A percentile compares a stretch with the other conserved stretches of the same genome.
phyloP scores from a whole-genome alignment of 116 monocot genomes.

The Trichopus zeylanicus region DNA sequence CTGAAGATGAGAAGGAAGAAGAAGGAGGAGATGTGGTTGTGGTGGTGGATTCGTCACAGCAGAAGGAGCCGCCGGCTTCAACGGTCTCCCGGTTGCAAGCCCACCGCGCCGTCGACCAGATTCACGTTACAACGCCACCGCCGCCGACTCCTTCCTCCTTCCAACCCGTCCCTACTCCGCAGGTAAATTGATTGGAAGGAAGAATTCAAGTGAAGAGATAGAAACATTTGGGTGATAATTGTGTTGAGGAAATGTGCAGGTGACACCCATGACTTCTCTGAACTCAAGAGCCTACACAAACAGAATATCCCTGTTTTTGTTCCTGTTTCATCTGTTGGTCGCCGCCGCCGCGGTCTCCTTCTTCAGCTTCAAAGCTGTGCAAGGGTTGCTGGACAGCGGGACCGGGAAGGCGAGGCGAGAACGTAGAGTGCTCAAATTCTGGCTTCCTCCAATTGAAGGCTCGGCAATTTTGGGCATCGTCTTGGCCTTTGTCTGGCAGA shows the following conservation, averaged over 20 bases:
- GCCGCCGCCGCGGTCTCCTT: conserved; percentile 37
- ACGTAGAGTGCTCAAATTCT: conserved; percentile 42
- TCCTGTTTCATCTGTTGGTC: conserved; percentile 50
- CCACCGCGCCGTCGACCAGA: conserved; percentile 10
- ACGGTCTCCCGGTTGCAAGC: conserved; percentile 15
- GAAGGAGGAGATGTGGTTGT: conserved; percentile 1
- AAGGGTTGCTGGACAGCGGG: conserved; percentile 24
- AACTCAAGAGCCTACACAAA: conserved; percentile 81
- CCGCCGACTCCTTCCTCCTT: conserved; percentile 1
- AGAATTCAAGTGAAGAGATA: neutral
- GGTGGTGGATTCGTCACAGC: neutral
- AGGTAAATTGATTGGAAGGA: neutral
- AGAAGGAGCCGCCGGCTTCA: neutral
- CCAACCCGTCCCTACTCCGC: conserved; percentile 9
- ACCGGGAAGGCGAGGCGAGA: conserved; percentile 16
- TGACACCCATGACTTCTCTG: conserved; percentile 25
- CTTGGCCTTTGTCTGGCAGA: conserved; percentile 85
- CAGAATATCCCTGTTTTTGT: conserved; percentile 55
- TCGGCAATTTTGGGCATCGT: conserved; percentile 50
- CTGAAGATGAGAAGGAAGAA: neutral
- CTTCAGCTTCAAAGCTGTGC: conserved; percentile 62
- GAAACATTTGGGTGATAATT: no score
- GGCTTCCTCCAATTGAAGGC: conserved; percentile 77
- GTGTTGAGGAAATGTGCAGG: no score
- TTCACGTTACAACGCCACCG: conserved; percentile 13